Conservation (phyloP, 2,329 filamentous ascomycete genomes). For the Camptophora hylomeconis region DNA sequence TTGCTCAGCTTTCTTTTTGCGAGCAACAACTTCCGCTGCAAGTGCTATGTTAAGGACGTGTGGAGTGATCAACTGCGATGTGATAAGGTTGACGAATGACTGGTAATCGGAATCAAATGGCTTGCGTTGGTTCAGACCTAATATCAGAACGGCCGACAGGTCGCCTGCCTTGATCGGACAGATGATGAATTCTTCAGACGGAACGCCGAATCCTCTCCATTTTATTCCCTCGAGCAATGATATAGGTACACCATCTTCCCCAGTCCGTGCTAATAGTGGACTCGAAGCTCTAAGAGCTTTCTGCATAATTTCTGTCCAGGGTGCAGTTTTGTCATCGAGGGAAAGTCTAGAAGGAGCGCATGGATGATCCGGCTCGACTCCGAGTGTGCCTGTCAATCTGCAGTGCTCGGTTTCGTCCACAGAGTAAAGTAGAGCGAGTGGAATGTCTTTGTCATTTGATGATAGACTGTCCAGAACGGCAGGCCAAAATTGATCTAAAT, state of each 20-base stretch:
- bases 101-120: conserved; percentile 6
- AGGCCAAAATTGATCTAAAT: conserved; percentile 37
- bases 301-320: too few species aligned
- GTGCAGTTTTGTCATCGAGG: too few species aligned
- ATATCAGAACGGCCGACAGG: conserved; percentile 1
- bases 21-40: conserved; percentile 4
- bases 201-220: conserved; percentile 3
- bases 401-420: conserved; percentile 43
- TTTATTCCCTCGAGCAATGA: conserved; percentile 1
- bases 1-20: conserved; percentile 2
- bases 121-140: conserved; percentile 5
- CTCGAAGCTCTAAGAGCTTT: neutral
- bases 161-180: conserved; percentile 1
- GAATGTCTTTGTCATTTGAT: conserved; percentile 36
- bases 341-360: too few species aligned
- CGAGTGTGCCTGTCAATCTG: conserved; percentile 2
- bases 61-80: conserved; percentile 1
- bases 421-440: conserved; percentile 39
- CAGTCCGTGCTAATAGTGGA: conserved; percentile 6
- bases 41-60: conserved; percentile 2
- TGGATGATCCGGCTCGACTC: conserved; percentile 13
- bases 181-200: conserved; percentile 3
- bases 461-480: conserved; percentile 33
- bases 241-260: conserved; percentile 1
- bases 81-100: conserved; percentile 1